Base-by-base conservation (phyloP, 2,329 filamentous ascomycete genomes). In the Teratosphaeriaceae sp. region DNA sequence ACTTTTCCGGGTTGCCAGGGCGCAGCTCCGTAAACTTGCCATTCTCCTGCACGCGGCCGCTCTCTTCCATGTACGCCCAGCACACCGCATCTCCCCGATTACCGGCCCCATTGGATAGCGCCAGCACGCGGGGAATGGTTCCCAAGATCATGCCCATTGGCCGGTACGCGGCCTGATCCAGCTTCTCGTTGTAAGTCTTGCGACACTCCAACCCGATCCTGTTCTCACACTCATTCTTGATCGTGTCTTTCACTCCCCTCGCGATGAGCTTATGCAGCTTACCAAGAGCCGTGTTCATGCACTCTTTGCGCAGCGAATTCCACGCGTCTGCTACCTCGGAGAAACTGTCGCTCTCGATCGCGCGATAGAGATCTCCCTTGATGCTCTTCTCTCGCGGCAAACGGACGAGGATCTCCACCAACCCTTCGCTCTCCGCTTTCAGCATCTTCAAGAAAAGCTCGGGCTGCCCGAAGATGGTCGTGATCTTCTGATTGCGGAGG, bases 391-490 rank as follows among this genome's bases (percentile, higher is more conserved):
- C 82, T 43, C 84, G 80, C 55, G 87, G 80, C 62, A 97, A 76
- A 12, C 77, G 78, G 15, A 97, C 78, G 53, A 79, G 82, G 42
- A 98, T 86, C 46, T 94, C 87, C 12, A 98, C 77, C 1, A 98
- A 72, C 2, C 90, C 89, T 62, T 98, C 92, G 57, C 92, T 85
- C 64, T 98, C 92, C 1, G 92, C 92, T 63, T 88, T 94, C 64
- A 97, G 80, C 92, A 98, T 98, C 67, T 94, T 90, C 43, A 98
- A 70, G 62, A 92, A 98, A 20, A 95, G 73, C 51, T 96, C 89
- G 1, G 92, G 92, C 41, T 85, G 82, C 40, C 81, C 79, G 2
- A 88, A 84, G 46, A 97, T 78, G 48, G 96, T 84, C n/a, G 53
- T 55, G 20, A 60, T 53, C 6, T 86, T 85, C 65, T 96, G 89